Evolutionary conservation across 805 yeast genomes (phyloP), one percentile per base, ranked within the genome.

Genomic region (Candida methanosorbosa): DNA sequence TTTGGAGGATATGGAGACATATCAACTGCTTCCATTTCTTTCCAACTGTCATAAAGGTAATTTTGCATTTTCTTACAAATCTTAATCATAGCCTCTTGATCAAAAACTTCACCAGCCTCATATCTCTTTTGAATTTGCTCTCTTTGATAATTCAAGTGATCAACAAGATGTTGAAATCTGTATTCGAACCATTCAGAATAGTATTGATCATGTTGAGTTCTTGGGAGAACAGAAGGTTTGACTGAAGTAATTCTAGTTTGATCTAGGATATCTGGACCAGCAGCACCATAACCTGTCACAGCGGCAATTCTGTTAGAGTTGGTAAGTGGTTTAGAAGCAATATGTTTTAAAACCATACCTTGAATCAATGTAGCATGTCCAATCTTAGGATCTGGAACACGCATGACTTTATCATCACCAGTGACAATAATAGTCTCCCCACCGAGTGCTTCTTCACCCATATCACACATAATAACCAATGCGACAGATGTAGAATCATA

Each of bases 351-450:
- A 23, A 66, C 54, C 35, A 70, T 55, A 8, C 72, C 74, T 46
- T 68, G 73, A 30, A 68, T 51, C n/a, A 68, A 50, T 16, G 68
- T 58, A n/a, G 67, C 71, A 45, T 61, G 59, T 5, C 74, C 75
- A 35, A 52, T 46, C 30, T 58, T 57, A 23, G 74, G 74, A 20
- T 67, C 71, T 1, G 57, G 55, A 21, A 51, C 52, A 24, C 54
- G 42, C 37, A 48, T 40, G 14, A 47, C 43, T 16, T 37, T 39
- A 14, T 50, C 55, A 38, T 59, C 59, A 3, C 73, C 73, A 52
- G 62, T 64, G 42, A 66, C 55, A 34, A 68, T 52, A n/a, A 62
- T 61, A 0, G 74, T 68, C 38, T 67, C 72, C 7, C 74, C 74
- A n/a, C 74, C 73, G 41, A 68, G 59, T 59, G 69, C 69, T 9